Percentiles rank a stretch among this genome's conserved stretches.
Evolutionary conservation across 176 grass and related monocot species (phyloP).

Genomic region (Eleusine indica): DNA sequence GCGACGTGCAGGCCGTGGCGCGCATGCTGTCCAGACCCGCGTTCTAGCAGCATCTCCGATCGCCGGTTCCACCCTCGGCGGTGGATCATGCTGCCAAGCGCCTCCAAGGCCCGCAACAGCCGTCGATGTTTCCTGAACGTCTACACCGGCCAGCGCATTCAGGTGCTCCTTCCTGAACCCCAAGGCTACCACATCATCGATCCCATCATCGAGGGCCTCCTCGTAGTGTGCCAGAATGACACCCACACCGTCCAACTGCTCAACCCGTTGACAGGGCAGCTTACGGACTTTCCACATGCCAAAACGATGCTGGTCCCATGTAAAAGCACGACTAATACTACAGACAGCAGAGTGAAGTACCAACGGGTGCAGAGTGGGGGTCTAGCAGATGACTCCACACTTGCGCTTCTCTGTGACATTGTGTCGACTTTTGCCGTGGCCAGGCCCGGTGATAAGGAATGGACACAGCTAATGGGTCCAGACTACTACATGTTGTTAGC

Average conservation of each 20-base stretch:
- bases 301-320: too few species aligned
- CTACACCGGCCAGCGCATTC: conserved; percentile 4
- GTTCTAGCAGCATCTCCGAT: background rate
- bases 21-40: background rate
- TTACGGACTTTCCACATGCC: too few species aligned
- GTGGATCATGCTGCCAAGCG: background rate
- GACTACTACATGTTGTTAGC: background rate
- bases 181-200: background rate
- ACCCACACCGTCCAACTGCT: background rate
- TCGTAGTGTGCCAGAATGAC: background rate
- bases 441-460: background rate
- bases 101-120: background rate
- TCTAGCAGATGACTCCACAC: too few species aligned
- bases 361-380: too few species aligned
- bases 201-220: background rate
- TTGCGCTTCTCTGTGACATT: too few species aligned
- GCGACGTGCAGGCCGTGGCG: too few species aligned
- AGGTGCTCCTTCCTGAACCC: background rate
- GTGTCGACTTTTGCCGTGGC: background rate
- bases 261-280: too few species aligned
- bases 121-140: background rate
- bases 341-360: too few species aligned
- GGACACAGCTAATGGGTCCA: background rate
- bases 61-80: too few species aligned
- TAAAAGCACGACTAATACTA: too few species aligned